Base-by-base conservation (phyloP, 495 filamentous ascomycete genomes). In the Annulohypoxylon nitens region DNA sequence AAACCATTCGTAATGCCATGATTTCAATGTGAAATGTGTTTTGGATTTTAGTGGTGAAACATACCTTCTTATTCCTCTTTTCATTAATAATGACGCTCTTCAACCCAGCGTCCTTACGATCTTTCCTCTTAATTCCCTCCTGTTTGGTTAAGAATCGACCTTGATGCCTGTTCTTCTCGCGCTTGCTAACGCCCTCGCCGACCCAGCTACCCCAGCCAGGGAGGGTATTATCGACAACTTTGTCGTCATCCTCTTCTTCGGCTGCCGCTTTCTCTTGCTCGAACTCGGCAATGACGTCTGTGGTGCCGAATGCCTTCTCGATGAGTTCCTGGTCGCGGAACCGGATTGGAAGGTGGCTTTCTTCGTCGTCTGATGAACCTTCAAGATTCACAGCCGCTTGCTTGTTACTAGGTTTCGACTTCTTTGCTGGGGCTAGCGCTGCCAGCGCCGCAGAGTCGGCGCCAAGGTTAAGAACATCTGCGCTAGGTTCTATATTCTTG, bases 131-230 rank as follows among this genome's bases (percentile, higher is more conserved):
- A 67, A 97, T 85, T n/a, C 96, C 96, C 60, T 92, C 87, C 37
- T 90, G 79, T 72, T 88, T 95, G 64, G 86, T 92, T 16, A 93
- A 73, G 74, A 91, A 86, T 26, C 87, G 86, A 1, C 84, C 83
- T 74, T 82, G 82, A 81, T 91, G 82, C 83, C 87, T 48, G 78
- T 83, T 81, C 84, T 89, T 84, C 85, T 89, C 82, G 85, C 84
- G 79, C 69, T 83, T 79, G 83, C 86, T 87, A 43, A 98, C 82
- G 5, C 95, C 96, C 33, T 90, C 89, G 55, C 96, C 96, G 9
- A 90, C 86, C 96, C 96, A 85, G 81, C 82, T 89, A 69, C 96
- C 96, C 96, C 96, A 99, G 60, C 96, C 96, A 1, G 93, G 93
- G 2, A 99, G 85, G 0, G 93, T 93, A 61, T 92, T 91, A 79